Base-by-base conservation (phyloP, 2,329 filamentous ascomycete species). In the Xylaria sp. region DNA sequence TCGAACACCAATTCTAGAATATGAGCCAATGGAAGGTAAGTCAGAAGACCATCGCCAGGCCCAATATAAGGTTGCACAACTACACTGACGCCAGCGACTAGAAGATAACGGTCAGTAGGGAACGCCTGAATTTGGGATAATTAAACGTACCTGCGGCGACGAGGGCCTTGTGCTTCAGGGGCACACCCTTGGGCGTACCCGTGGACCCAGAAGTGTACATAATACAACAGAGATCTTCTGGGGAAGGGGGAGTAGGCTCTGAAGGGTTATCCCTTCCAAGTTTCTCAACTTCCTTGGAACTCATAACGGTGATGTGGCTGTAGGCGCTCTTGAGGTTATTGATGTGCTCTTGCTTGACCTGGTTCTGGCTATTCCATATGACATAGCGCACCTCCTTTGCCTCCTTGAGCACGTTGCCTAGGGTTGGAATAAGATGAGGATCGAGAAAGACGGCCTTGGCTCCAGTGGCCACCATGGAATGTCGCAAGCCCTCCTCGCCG, bases 1-100 rank as follows among this genome's bases (percentile, higher is more conserved):
- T 97, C 93, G 77, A 97, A 96, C 73, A 97, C 92, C 77, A 93
- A 95, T 79, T 97, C 93, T 75, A 97, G 88, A 77, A 97, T 97
- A 78, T 97, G 93, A 1, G 93, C 93, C 63, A 94, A 88, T 5
- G 93, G 93, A 2, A 97, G 89, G 79, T 97, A 97, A 47, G 93
- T 92, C 62, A 97, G 85, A 57, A 97, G 85, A 59, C 88, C 87
- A 78, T 97, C 93, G 18, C 91, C 91, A 29, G 92, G 92, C 29
- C 91, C 90, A 70, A 97, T 87, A 79, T 92, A 94, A 25, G 88
- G 87, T 58, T 92, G 91, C 47, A 97, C 91, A 70, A 96, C 90
- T 35, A 88, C 87, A 76, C 91, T 90, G 63, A 94, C 91, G 80
- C 93, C 93, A 64, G 93, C 88, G 75, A 95, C 88, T 90, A 74